These are phyloP conservation scores for Dactylellina drechsleri DNA, from an alignment of 2,329 filamentous ascomycete genomes.

Conservation along the genomic window DNA sequence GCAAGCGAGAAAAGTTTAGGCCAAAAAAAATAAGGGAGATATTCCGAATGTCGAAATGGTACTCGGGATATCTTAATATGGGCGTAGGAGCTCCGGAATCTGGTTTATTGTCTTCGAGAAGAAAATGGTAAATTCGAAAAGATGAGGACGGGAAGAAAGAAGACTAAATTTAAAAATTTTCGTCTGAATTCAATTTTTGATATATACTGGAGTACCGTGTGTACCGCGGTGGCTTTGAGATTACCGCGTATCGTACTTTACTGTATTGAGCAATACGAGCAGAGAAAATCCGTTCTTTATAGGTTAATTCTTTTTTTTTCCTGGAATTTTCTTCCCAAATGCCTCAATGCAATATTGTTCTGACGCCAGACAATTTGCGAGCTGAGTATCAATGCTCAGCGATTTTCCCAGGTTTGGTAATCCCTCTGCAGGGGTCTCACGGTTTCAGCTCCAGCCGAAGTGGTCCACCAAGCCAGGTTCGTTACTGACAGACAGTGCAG, in stretches of 20 bases:
- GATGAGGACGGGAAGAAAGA: background rate
- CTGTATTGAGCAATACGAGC: conserved; percentile 36
- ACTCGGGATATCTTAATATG: conserved; percentile 26
- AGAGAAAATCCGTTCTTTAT: conserved; percentile 52
- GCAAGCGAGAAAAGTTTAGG: conserved; percentile 51
- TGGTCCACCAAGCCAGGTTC: conserved; percentile 42
- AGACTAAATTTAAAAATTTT: conserved; percentile 30
- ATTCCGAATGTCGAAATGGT: conserved; percentile 48
- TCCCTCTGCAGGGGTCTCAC: conserved; percentile 48
- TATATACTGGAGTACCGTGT: conserved; percentile 15
- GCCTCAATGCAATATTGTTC: conserved; percentile 51
- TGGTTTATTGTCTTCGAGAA: conserved; percentile 41
- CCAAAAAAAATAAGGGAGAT: conserved; percentile 33
- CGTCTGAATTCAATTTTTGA: conserved; percentile 34
- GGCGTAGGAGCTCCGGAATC: conserved; percentile 44
- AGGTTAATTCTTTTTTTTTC: conserved; percentile 29
- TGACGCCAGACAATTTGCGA: conserved; percentile 54
- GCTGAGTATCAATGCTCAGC: conserved; percentile 46
- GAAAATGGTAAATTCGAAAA: conserved; percentile 29
- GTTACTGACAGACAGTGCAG: conserved; percentile 32
- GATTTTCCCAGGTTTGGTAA: conserved; percentile 54
- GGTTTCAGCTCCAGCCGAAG: conserved; percentile 53
- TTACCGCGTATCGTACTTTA: conserved; percentile 24
- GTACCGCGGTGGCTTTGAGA: conserved; percentile 22
- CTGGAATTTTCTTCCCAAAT: conserved; percentile 37